These are phyloP conservation scores for Dactylellina leptospora DNA, from an alignment of 2,329 filamentous ascomycete genomes.

Conservation along the genomic window DNA sequence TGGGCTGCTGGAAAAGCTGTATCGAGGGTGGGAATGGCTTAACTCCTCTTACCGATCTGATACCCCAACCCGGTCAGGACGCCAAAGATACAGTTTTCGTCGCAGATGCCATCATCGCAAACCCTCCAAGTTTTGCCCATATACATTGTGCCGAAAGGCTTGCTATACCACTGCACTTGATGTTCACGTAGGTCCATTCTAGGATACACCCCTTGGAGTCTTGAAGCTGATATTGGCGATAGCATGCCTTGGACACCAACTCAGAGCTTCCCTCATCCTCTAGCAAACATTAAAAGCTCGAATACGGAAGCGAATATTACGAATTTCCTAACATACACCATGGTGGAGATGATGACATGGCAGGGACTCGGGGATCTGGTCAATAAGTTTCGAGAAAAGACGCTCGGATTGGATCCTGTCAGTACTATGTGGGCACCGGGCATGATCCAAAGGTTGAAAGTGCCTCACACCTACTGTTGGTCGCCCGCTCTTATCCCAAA, in stretches of 20 bases:
- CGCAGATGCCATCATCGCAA: conserved; percentile 81
- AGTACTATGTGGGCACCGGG: conserved; percentile 84
- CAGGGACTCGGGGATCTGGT: conserved; percentile 90
- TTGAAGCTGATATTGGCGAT: conserved; percentile 5
- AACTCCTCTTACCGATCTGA: conserved; percentile 56
- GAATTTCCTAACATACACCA: conserved; percentile 82
- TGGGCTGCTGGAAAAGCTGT: conserved; percentile 86
- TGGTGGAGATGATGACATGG: conserved; percentile 93
- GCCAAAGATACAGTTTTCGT: conserved; percentile 67
- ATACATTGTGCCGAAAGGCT: conserved; percentile 78
- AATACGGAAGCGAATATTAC: conserved; percentile 79
- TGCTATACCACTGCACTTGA: conserved; percentile 79
- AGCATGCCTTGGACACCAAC: conserved; percentile 91
- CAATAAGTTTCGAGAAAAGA: conserved; percentile 81
- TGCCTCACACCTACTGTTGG: conserved; percentile 94
- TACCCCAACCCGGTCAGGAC: conserved; percentile 55
- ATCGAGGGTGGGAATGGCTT: conserved; percentile 67
- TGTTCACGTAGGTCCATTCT: conserved; percentile 77
- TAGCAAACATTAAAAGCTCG: conserved; percentile 80
- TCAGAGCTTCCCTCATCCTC: conserved; percentile 82
- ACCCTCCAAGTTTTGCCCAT: conserved; percentile 79
- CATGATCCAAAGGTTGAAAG: conserved; percentile 75
- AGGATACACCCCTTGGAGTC: background rate
- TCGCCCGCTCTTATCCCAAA: conserved; percentile 81
- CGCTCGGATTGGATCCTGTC: conserved; percentile 77